Percentiles rank a stretch among this genome's conserved stretches.
Conservation (phyloP, 306 rosid genomes). For the Cucumis hystrix region DNA sequence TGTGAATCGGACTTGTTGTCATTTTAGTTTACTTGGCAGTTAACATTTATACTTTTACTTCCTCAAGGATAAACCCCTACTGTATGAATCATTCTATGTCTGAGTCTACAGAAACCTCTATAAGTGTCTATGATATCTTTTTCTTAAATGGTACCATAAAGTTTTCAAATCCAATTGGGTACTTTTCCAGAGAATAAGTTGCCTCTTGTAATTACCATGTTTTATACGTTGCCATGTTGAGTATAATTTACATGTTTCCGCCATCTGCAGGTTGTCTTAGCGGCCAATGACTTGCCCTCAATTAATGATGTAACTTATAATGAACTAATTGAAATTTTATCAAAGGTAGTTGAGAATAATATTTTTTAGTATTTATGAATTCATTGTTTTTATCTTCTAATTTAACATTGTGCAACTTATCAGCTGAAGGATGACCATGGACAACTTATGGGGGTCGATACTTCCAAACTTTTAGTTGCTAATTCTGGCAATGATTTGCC, state of each 20-base stretch:
- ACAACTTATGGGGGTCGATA: conserved; percentile 51
- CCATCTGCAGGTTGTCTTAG: conserved; percentile 71
- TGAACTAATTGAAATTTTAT: conserved; percentile 68
- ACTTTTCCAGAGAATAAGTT: not conserved
- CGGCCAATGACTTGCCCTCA: conserved; percentile 95
- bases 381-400: conserved; percentile 15
- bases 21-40: not conserved
- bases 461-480: conserved; percentile 62
- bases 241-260: conserved; percentile 8
- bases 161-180: not conserved
- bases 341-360: conserved; percentile 35
- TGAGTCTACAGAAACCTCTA: not conserved
- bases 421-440: conserved; percentile 77
- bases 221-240: conserved; percentile 5
- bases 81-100: not conserved
- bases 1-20: not conserved
- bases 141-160: not conserved
- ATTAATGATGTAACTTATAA: conserved; percentile 74
- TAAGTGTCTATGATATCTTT: not conserved
- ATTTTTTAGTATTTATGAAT: not conserved
- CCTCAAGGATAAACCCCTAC: not conserved
- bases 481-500: conserved; percentile 97
- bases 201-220: not conserved
- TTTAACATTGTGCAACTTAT: conserved; percentile 16
- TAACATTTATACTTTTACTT: not conserved